Conservation (phyloP, 208 protist genomes). For the Trypanosoma congolense region DNA sequence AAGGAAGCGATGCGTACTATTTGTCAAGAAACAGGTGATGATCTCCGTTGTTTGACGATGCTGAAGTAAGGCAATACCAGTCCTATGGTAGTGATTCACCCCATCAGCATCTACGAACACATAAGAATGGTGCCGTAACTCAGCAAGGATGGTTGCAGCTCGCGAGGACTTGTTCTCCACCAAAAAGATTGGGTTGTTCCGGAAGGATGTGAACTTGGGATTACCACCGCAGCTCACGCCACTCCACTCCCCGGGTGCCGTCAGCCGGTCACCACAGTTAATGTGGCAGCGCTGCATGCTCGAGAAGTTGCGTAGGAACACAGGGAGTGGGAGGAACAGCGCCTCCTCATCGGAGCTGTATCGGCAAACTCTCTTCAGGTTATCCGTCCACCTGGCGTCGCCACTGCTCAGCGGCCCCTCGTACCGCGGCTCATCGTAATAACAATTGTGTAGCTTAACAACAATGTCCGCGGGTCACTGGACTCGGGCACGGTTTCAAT, state of each 20-base stretch:
- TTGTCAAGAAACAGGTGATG: slow-evolving; percentile 72
- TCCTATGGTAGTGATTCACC: slow-evolving; percentile 75
- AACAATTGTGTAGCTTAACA: slow-evolving; percentile 76
- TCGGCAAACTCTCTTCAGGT: slow-evolving; percentile 35
- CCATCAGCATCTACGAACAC: slow-evolving; percentile 69
- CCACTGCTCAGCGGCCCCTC: slow-evolving; percentile 33
- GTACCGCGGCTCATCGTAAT: slow-evolving; percentile 56
- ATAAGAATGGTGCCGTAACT: slow-evolving; percentile 64
- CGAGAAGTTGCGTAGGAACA: slow-evolving; percentile 75
- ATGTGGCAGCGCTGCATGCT: slow-evolving; percentile 83
- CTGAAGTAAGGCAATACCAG: slow-evolving; percentile 69
- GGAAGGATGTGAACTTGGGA: slow-evolving; percentile 77
- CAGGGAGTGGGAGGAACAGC: slow-evolving; percentile 57
- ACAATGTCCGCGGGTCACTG: slow-evolving; percentile 49
- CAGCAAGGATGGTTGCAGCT: slow-evolving; percentile 54
- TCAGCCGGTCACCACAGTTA: slow-evolving; percentile 83
- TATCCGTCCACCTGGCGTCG: slow-evolving; percentile 47
- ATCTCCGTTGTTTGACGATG: slow-evolving; percentile 29
- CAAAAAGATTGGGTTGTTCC: slow-evolving; percentile 84
- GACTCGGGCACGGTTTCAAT: slow-evolving; percentile 16
- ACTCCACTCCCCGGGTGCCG: slow-evolving; percentile 51
- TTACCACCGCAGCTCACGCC: slow-evolving; percentile 60
- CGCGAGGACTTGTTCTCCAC: slow-evolving; percentile 80
- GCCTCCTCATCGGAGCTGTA: slow-evolving; percentile 36
- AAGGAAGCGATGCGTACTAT: slow-evolving; percentile 72